Conservation (phyloP, 2,329 filamentous ascomycete species). For the Lecanoromycetidae sp. region DNA sequence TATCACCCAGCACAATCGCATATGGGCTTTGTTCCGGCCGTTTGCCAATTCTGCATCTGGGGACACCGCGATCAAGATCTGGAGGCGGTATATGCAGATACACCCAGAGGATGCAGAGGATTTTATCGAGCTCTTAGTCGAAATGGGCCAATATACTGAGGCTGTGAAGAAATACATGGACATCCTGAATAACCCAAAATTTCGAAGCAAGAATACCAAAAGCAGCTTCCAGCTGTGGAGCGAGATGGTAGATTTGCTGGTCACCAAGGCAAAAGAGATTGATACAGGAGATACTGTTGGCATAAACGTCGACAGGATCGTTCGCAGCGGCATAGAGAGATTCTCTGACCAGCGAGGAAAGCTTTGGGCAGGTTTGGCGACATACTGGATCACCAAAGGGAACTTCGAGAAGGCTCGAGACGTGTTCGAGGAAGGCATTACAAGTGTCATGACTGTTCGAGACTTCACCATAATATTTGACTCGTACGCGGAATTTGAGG, state of each 20-base stretch:
- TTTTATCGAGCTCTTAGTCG: constrained; percentile 77
- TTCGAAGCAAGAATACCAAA: constrained; percentile 85
- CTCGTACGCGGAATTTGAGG: constrained; percentile 91
- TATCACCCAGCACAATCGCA: constrained; percentile 86
- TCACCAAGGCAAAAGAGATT: constrained; percentile 78
- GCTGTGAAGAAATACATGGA: constrained; percentile 85
- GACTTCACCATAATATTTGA: constrained; percentile 97
- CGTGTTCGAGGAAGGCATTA: constrained; percentile 90
- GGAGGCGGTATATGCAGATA: constrained; percentile 92
- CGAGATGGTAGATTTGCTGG: constrained; percentile 90
- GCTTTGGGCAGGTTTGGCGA: constrained; percentile 85
- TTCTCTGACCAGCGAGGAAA: constrained; percentile 93
- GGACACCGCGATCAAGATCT: constrained; percentile 81
- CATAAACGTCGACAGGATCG: constrained; percentile 83
- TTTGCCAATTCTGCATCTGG: constrained; percentile 88
- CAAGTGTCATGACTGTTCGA: constrained; percentile 95
- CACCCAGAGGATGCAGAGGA: constrained; percentile 93
- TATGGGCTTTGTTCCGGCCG: constrained; percentile 82
- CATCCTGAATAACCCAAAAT: constrained; percentile 78
- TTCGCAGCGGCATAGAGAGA: constrained; percentile 77
- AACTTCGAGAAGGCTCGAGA: constrained; percentile 89
- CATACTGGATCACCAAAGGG: constrained; percentile 89
- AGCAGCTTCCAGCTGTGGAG: constrained; percentile 95
- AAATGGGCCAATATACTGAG: constrained; percentile 76
- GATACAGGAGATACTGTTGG: constrained; percentile 68